Conservation (phyloP, 1,284 basidiomycete genomes). For the Ceratobasidium sp. region DNA sequence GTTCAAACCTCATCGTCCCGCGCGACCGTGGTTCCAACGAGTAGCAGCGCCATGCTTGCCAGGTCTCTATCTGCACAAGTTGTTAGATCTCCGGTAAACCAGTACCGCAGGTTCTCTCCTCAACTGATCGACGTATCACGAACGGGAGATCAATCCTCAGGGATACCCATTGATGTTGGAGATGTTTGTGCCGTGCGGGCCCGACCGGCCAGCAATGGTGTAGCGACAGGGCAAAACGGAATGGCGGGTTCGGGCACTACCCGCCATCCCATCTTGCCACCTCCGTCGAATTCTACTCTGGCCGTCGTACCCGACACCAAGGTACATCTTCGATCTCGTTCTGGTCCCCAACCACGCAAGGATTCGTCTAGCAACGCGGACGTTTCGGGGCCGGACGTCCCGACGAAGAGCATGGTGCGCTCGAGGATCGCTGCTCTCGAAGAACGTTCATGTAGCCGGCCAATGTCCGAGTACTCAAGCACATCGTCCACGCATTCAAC, state of each 20-base stretch:
- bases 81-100: conserved; percentile 22
- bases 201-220: background rate
- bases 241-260: background rate
- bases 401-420: conserved; percentile 10
- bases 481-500: background rate
- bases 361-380: background rate
- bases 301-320: background rate
- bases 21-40: conserved; percentile 17
- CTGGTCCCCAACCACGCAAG: conserved; percentile 6
- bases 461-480: conserved; percentile 9
- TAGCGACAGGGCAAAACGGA: background rate
- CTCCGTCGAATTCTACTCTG: background rate
- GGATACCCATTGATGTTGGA: background rate
- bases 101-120: conserved; percentile 18
- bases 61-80: conserved; percentile 29
- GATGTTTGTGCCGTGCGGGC: background rate
- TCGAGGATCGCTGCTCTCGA: conserved; percentile 29
- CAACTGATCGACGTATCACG: background rate
- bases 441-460: conserved; percentile 30
- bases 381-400: background rate
- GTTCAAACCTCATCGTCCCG: conserved; percentile 7
- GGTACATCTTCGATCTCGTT: conserved; percentile 5
- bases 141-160: background rate
- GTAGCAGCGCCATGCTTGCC: conserved; percentile 31
- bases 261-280: background rate